Percentiles rank a stretch among this genome's conserved stretches.
phyloP scores from a whole-genome alignment of 2,329 filamentous ascomycete genomes.

The Hirsutella thompsonii region DNA sequence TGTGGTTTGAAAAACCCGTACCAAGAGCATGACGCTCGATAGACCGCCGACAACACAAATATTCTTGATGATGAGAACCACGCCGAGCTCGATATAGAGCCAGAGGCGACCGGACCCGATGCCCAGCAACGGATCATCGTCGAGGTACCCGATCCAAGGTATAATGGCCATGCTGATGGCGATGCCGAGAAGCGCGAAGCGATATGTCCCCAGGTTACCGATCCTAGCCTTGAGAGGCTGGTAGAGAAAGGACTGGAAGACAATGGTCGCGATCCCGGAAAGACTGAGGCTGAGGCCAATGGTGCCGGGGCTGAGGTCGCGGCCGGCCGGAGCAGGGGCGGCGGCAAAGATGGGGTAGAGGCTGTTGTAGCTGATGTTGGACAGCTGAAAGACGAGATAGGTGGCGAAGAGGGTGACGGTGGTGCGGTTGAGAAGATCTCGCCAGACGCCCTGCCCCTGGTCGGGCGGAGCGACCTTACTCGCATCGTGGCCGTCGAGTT shows the following conservation, averaged over 20 bases:
- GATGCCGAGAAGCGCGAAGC: conserved; percentile 65
- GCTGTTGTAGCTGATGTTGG: conserved; percentile 91
- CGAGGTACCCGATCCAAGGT: conserved; percentile 76
- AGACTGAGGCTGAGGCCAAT: conserved; percentile 80
- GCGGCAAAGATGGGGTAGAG: conserved; percentile 89
- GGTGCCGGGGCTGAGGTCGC: conserved; percentile 59
- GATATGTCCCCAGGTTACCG: conserved; percentile 79
- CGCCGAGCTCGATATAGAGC: conserved; percentile 70
- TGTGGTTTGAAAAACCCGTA: conserved; percentile 26
- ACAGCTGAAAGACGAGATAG: conserved; percentile 86
- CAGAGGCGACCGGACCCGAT: conserved; percentile 51
- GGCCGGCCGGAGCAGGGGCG: conserved; percentile 60
- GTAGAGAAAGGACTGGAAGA: conserved; percentile 83
- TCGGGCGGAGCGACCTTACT: conserved; percentile 5
- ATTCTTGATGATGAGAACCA: conserved; percentile 76
- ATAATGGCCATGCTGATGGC: conserved; percentile 74
- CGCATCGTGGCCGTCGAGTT: conserved; percentile 2
- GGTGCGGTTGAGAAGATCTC: conserved; percentile 61
- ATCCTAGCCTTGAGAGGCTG: conserved; percentile 63
- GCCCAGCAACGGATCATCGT: conserved; percentile 41
- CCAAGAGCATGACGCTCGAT: conserved; percentile 77
- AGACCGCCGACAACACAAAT: conserved; percentile 80
- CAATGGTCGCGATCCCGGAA: conserved; percentile 71
- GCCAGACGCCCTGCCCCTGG: conserved; percentile 23
- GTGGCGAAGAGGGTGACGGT: conserved; percentile 71